Evolutionary conservation across 129 eudicot genomes (phyloP), one percentile per base, ranked within the genome.

Genomic region (Helianthus annuus): DNA sequence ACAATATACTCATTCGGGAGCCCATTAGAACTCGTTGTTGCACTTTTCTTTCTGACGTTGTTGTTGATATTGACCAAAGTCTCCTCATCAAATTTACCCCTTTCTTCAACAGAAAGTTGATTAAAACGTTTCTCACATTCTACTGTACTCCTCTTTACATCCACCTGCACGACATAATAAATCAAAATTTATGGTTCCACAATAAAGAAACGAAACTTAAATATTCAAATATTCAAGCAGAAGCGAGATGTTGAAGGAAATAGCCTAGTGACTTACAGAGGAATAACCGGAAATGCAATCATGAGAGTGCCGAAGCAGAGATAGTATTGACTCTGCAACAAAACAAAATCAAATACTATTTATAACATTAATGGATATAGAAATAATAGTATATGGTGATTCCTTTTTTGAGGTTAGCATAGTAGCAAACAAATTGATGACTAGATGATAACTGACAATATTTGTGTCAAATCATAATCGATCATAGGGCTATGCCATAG

Each of bases 41-140:
- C 45, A 66, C 83, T 86, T 71, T 85, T 75, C 77, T 81, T 86
- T 70, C 64, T 86, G 5, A 92, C 22, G 22, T 19, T 81, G 79
- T 79, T 88, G 84, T 88, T 92, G 68, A 86, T 84, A 36, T 92
- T 92, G 70, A 92, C 91, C 13, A 88, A 73, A 52, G 97, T 88
- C 83, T 86, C 89, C 74, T 92, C 96, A 65, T 86, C 97, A 72
- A 88, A 84, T 39, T 39, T 39, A 6, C 96, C 97, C 55, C 98
- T 85, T 80, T 92, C 98, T 69, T 92, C 96, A 67, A 87, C 86
- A 12, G 98, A 92, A 27, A 92, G 88, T 66, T 86, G 86, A 69
- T 89, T 92, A 62, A 92, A 92, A 49, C 86, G 85, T 77, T 83
- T 83, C 53, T 92, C 98, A 48, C 96, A 94, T 71, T 86, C 91